Base-by-base conservation (phyloP, 306 rosid species). In the Prunus mongolica region DNA sequence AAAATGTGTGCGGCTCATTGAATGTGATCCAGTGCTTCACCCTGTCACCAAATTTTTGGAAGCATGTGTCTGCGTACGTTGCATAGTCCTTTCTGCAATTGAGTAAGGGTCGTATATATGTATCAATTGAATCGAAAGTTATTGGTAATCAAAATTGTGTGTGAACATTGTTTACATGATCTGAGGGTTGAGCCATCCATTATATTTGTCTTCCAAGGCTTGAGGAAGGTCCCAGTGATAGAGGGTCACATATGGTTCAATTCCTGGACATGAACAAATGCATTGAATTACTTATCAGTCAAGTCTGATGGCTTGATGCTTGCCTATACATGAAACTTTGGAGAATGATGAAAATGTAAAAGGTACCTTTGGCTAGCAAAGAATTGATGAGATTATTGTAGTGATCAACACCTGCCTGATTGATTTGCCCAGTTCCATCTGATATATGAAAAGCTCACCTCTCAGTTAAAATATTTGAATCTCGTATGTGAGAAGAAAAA, bases 171-270 rank as follows among this genome's bases (percentile, higher is more conserved):
- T 18, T 80, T 92, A 96, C 99, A 91, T 88, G 80, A 96, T 86
- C 24, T 82, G 88, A 63, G 86, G 73, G 81, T 81, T 84, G 13
- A 96, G 97, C 99, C 99, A 96, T 67, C 98, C 99, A 0, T 46
- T 81, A 77, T 96, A 96, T 84, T 65, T 88, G 91, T 96, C 93
- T 69, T 87, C 96, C 78, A 92, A 81, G 24, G 91, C 90, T 86
- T 92, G 98, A 50, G 99, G 99, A 69, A 92, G 87, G 81, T 96
- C 99, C 99, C 98, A 96, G 45, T 96, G 99, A 71, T 91, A 96
- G 44, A 96, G 80, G 68, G 99, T 96, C 72, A 92, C 97, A 65
- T 96, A 96, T 0, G 98, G 99, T 82, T 89, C 88, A 66, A 96
- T 86, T 71, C 96, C 97, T 94, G 58, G 64, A 74, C 49, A 75